A percentile compares a stretch with the other conserved stretches of the same genome.
Evolutionary conservation across 108 stramenopile species (phyloP).

Genomic region (Nitzschia sp.): DNA sequence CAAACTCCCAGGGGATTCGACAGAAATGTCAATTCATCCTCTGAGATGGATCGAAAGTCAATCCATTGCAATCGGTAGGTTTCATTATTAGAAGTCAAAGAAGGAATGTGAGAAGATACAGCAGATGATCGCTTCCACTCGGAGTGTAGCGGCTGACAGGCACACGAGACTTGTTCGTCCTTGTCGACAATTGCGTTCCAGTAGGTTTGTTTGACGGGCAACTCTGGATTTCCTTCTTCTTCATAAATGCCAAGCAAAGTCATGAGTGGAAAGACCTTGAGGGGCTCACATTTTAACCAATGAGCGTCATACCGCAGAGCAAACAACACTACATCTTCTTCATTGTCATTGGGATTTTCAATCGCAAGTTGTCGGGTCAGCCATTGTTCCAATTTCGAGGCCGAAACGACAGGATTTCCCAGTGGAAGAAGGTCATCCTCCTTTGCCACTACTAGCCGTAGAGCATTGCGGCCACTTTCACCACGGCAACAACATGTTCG

Average conservation of each 20-base stretch:
- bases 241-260: slow-evolving; percentile 27
- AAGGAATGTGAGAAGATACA: not conserved
- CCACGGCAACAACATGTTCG: too few relatives aligned
- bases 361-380: not conserved
- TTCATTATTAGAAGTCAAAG: too few relatives aligned
- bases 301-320: slow-evolving; percentile 14
- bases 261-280: not conserved
- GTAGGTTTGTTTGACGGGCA: not conserved
- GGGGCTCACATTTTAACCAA: slow-evolving; percentile 12
- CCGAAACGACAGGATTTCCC: not conserved
- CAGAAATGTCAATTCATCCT: not conserved
- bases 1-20: slow-evolving; percentile 21
- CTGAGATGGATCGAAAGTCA: slow-evolving; percentile 19
- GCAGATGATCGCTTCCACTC: slow-evolving; percentile 28
- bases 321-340: slow-evolving; percentile 10
- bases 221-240: slow-evolving; percentile 8
- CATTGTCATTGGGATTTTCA: not conserved
- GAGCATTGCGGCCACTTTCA: too few relatives aligned
- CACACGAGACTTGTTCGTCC: not conserved
- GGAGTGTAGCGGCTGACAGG: slow-evolving; percentile 19
- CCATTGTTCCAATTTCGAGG: not conserved
- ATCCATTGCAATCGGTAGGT: slow-evolving; percentile 21
- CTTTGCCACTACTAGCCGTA: too few relatives aligned
- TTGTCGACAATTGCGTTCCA: not conserved
- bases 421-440: too few relatives aligned